Conservation (phyloP, 1,139 yeast species). For the Scheffersomyces titani region DNA sequence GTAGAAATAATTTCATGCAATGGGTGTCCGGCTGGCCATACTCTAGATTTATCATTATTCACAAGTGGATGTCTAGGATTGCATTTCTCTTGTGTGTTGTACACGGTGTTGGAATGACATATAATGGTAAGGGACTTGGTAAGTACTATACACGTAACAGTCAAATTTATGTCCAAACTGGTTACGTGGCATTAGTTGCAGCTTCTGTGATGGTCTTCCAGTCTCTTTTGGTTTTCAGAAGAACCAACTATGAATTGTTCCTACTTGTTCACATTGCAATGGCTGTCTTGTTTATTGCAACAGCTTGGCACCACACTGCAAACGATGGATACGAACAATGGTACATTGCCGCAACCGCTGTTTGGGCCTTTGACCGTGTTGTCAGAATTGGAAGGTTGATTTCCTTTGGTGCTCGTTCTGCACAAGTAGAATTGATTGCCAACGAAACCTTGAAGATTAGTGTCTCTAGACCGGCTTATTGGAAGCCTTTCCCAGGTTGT, state of each 20-base stretch:
- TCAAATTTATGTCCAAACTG: constrained; percentile 51
- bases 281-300: constrained; percentile 56
- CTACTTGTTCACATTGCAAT: constrained; percentile 57
- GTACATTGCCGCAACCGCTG: constrained; percentile 54
- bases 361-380: constrained; percentile 66
- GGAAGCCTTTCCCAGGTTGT: constrained; percentile 44
- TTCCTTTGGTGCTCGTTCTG: constrained; percentile 50
- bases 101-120: constrained; percentile 54
- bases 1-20: constrained; percentile 67
- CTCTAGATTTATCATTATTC: constrained; percentile 61
- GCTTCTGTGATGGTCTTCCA: constrained; percentile 43
- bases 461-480: constrained; percentile 34
- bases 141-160: constrained; percentile 39
- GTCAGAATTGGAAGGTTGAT: constrained; percentile 51
- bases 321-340: constrained; percentile 46
- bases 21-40: constrained; percentile 68
- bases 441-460: constrained; percentile 46
- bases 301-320: constrained; percentile 60
- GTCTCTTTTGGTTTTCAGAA: constrained; percentile 56
- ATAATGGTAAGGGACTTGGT: constrained; percentile 33
- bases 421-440: constrained; percentile 49
- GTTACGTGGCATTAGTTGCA: constrained; percentile 49
- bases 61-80: constrained; percentile 64
- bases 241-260: constrained; percentile 63
- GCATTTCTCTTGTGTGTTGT: constrained; percentile 34